Evolutionary conservation across 352 stramenopile genomes (phyloP), one percentile per base, ranked within the genome.

Genomic region (Phytophthora nicotianae): DNA sequence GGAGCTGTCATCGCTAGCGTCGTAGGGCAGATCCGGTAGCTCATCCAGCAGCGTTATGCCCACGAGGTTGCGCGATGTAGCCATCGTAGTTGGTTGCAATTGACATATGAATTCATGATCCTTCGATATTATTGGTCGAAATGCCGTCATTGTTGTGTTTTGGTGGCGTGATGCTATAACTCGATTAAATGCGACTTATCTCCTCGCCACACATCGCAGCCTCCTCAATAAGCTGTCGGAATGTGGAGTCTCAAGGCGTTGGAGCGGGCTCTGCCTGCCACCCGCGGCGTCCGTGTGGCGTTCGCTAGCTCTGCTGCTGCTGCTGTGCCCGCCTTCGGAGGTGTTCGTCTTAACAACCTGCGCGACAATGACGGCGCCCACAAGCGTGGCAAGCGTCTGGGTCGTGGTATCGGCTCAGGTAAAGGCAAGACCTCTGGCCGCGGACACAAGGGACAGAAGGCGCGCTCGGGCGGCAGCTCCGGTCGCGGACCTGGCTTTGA

Each of bases 361-460:
- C 72, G 71, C 37, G 89, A 97, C 65, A 95, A 96, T 54, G 83
- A 92, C 26, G 89, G 89, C 41, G 86, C 89, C 20, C 83, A 89
- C 72, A 96, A 97, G 77, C 86, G 93, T 54, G 72, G 64, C 58
- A 98, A 98, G 75, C 91, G 91, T 50, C 73, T 98, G 33, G 95
- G 95, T 64, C 83, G 95, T 42, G 95, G 95, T 51, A 96, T 96
- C 53, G 95, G 95, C 46, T 98, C 90, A 0, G 94, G 94, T 65
- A 91, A 90, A 61, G 95, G 95, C 53, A 98, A 98, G 74, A 99
- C 97, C 8, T 97, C 78, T 26, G 97, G 97, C 9, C 83, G 93
- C 32, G 98, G 98, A 47, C 97, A 99, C 76, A 99, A 99, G 78
- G 97, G 97, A 52, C 95, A 98, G 75, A 98, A 99, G 79, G 83